phyloP scores from a whole-genome alignment of 495 filamentous ascomycete genomes.

The Diplogelasinospora grovesii region DNA sequence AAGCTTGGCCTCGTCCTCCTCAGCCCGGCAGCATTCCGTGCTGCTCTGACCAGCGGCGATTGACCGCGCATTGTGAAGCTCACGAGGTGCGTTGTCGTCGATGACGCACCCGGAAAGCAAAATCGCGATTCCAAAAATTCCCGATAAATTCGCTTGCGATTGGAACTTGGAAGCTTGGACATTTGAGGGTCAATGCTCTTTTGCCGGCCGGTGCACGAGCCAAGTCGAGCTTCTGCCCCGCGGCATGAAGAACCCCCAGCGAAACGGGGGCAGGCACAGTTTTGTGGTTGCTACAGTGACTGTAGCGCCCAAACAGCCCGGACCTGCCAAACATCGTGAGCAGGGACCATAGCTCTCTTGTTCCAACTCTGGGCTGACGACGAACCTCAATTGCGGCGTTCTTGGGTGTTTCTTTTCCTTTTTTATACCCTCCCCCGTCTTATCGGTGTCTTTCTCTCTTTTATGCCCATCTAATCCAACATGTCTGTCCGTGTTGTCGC shows the following conservation, averaged over 20 bases:
- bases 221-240: background rate
- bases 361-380: background rate
- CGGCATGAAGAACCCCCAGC: no score
- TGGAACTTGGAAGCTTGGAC: background rate
- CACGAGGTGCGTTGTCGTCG: constrained; percentile 1
- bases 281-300: background rate
- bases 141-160: background rate
- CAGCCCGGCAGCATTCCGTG: constrained; percentile 13
- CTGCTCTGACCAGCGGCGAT: constrained; percentile 17
- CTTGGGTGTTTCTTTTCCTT: background rate
- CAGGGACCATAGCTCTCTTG: background rate
- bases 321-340: background rate
- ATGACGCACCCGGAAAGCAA: background rate
- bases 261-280: background rate
- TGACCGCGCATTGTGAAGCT: constrained; percentile 24
- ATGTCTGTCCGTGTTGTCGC: constrained; percentile 83
- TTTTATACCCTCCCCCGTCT: background rate
- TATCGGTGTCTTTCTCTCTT: constrained; percentile 3
- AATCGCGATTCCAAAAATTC: background rate
- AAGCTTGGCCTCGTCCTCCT: constrained; percentile 11
- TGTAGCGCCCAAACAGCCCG: background rate
- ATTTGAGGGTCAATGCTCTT: no score
- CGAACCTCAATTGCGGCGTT: background rate
- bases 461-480: constrained; percentile 5
- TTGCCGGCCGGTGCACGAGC: constrained; percentile 1